A percentile compares a stretch with the other conserved stretches of the same genome.
phyloP scores from a whole-genome alignment of 768 basidiomycete species.

The Lactarius pseudohatsudake region DNA sequence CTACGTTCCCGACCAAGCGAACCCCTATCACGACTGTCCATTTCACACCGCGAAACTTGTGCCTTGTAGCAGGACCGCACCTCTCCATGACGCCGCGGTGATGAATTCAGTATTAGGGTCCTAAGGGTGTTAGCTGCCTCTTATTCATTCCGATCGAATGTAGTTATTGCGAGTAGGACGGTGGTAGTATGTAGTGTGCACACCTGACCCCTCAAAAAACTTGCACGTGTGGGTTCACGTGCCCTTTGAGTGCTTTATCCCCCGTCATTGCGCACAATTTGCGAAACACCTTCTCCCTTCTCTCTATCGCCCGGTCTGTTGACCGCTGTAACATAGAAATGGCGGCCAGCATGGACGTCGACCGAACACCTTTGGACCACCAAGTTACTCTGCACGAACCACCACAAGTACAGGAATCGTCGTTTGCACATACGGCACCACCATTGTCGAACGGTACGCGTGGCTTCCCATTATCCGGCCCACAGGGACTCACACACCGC shows the following conservation, averaged over 20 bases:
- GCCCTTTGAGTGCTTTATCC: not conserved
- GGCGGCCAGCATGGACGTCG: conserved; percentile 29
- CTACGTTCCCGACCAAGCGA: conserved; percentile 93
- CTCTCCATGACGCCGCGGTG: conserved; percentile 50
- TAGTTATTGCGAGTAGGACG: not conserved
- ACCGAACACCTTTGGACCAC: conserved; percentile 9
- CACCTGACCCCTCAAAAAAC: not conserved
- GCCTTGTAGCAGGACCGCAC: conserved; percentile 80
- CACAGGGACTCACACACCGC: not conserved
- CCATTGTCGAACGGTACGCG: conserved; percentile 19
- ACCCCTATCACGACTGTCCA: conserved; percentile 92
- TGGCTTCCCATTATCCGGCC: not conserved
- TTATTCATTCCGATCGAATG: conserved; percentile 17
- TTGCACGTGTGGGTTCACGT: conserved; percentile 21
- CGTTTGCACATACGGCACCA: not conserved
- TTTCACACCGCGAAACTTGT: conserved; percentile 93
- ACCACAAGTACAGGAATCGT: conserved; percentile 16
- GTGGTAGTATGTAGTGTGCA: not conserved
- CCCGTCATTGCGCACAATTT: not conserved
- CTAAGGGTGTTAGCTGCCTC: not conserved
- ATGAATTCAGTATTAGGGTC: not conserved
- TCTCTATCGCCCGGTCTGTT: not conserved
- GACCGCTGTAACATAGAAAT: conserved; percentile 15
- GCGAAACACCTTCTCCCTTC: not conserved
- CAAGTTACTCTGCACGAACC: conserved; percentile 11